Evolutionary conservation across 2,329 filamentous ascomycete species (phyloP), one percentile per base, ranked within the genome.

Genomic region (Diaporthe australafricana): DNA sequence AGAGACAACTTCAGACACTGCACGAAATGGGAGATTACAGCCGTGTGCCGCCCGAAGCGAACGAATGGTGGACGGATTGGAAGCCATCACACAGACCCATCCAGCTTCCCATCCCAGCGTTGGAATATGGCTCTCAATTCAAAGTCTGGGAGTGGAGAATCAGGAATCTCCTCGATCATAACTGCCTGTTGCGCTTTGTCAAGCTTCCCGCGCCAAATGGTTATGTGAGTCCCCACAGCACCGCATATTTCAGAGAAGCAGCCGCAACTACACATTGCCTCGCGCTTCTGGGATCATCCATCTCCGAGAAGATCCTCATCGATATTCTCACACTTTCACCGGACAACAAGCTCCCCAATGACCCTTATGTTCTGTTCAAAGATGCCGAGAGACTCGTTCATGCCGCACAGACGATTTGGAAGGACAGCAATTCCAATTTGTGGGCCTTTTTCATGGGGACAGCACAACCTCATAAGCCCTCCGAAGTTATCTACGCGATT

Each of bases 401-500:
- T 16, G 16, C 6, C 14, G 25, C n/a, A 8, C 38, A 38, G 1
- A 2, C 3, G 1, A 8, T 22, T 38, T 22, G 56, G 38, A 47
- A 45, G 16, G 4, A 9, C 20, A 30, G 14, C 4, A 2, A 30
- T 8, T 17, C 11, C 16, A 7, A 12, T 2, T 2, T 45, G 0
- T 62, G 56, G 25, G 2, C 6, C 1, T 5, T 30, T n/a, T 30
- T 62, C 12, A n/a, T 17, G 1, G 9, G 25, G 45, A 7, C 9
- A 16, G 20, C 20, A 56, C 0, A 16, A 2, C 16, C 30, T 0
- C n/a, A 38, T 5, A n/a, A n/a, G n/a, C n/a, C n/a, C n/a, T n/a
- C n/a, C n/a, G n/a, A 35, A n/a, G 17, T 55, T n/a, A 2, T 55
- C 6, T 16, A 0, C 8, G 6, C 1, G 0, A 0, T 35, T 27